A percentile compares a stretch with the other conserved stretches of the same genome.
phyloP scores from a whole-genome alignment of 225 moss, liverwort and hornwort genomes.

The Polytrichum formosum region DNA sequence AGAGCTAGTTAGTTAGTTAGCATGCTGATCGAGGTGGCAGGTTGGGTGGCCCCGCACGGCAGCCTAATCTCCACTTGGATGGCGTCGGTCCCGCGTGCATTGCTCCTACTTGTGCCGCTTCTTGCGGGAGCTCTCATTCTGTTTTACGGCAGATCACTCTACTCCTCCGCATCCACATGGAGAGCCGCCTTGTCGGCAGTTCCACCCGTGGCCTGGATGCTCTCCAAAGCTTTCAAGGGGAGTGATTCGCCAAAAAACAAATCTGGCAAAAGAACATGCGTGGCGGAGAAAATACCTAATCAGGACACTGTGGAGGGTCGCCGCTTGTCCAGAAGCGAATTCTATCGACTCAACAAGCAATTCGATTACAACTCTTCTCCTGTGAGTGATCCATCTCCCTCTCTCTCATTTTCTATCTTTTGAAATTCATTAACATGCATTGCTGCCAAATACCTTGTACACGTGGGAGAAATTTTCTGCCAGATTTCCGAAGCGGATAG shows the following conservation, averaged over 20 bases:
- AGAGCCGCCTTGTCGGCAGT: conserved; percentile 10
- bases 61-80: conserved; percentile 1
- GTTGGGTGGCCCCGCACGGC: neutral
- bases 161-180: conserved; percentile 5
- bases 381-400: conserved; percentile 12
- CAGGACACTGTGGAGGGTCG: conserved; percentile 18
- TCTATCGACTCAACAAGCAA: conserved; percentile 23
- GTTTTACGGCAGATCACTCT: conserved; percentile 16
- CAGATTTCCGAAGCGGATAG: neutral
- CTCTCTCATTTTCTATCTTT: neutral
- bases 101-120: conserved; percentile 24
- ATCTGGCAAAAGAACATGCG: too few relatives aligned
- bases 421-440: too few relatives aligned
- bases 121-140: conserved; percentile 21
- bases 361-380: conserved; percentile 35
- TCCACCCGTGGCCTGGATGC: conserved; percentile 25
- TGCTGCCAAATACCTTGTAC: too few relatives aligned
- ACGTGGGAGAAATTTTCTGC: too few relatives aligned
- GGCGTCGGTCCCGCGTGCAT: neutral
- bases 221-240: conserved; percentile 1
- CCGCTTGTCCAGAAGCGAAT: conserved; percentile 22
- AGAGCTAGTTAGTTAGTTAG: neutral
- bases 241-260: too few relatives aligned
- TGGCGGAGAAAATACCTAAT: too few relatives aligned
- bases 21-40: conserved; percentile 11